phyloP scores from a whole-genome alignment of 148 eudicot species.

The Simmondsia chinensis region DNA sequence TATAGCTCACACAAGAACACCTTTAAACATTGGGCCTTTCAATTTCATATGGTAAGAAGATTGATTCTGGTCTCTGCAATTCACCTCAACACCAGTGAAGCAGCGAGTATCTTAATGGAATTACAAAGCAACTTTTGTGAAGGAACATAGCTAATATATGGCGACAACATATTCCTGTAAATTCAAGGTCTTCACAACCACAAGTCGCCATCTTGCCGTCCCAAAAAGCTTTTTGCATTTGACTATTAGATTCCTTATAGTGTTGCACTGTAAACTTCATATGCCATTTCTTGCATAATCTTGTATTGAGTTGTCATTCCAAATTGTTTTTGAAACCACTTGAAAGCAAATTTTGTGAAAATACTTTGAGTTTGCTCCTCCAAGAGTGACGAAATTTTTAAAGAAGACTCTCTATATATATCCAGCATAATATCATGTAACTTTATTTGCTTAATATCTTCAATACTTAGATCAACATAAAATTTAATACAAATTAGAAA shows the following conservation, averaged over 20 bases:
- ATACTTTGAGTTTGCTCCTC: too few species aligned
- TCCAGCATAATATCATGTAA: too few species aligned
- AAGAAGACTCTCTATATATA: too few species aligned
- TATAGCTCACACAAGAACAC: background rate
- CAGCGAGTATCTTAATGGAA: background rate
- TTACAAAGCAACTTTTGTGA: conserved; percentile 7
- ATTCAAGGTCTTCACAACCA: conserved; percentile 8
- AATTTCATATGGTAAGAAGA: background rate
- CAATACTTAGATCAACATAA: too few species aligned
- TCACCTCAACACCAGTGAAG: conserved; percentile 4
- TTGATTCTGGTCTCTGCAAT: background rate
- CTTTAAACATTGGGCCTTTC: background rate
- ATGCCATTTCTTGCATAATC: too few species aligned
- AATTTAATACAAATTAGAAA: too few species aligned
- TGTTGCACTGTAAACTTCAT: background rate
- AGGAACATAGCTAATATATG: conserved; percentile 4
- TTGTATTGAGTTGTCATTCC: too few species aligned
- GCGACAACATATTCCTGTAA: conserved; percentile 7
- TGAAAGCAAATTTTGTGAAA: too few species aligned
- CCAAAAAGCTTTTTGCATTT: conserved; percentile 2
- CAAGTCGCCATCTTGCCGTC: conserved; percentile 5
- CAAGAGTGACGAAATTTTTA: too few species aligned
- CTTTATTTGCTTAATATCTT: too few species aligned
- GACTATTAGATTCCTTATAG: background rate
- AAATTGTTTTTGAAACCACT: too few species aligned